phyloP scores from a whole-genome alignment of 306 rosid genomes.

The Gillenia trifoliata region DNA sequence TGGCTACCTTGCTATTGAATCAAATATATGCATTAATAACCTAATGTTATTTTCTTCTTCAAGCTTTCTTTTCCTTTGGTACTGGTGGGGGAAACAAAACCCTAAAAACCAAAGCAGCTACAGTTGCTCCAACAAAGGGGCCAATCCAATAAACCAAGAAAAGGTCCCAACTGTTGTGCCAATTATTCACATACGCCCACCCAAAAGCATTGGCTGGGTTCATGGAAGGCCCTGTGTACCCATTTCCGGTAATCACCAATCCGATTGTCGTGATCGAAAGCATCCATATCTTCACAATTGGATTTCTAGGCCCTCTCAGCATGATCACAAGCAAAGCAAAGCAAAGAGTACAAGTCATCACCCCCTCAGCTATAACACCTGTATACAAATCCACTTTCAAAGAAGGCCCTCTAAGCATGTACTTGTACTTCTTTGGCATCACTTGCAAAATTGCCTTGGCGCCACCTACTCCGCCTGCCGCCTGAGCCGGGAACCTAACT shows the following conservation, averaged over 20 bases:
- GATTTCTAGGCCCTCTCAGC: slow-evolving; percentile 46
- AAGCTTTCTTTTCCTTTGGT: slow-evolving; percentile 59
- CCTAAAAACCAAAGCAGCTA: slow-evolving; percentile 38
- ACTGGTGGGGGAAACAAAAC: slow-evolving; percentile 31
- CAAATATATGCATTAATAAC: background rate
- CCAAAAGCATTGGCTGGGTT: slow-evolving; percentile 78
- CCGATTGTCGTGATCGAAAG: slow-evolving; percentile 36
- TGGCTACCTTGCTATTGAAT: background rate
- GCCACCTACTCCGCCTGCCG: slow-evolving; percentile 40
- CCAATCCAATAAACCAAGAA: slow-evolving; percentile 62
- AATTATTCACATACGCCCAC: slow-evolving; percentile 53
- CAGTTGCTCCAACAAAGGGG: slow-evolving; percentile 46
- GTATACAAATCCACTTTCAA: slow-evolving; percentile 51
- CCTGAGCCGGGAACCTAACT: slow-evolving; percentile 42
- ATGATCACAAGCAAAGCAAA: slow-evolving; percentile 36
- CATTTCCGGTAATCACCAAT: slow-evolving; percentile 40
- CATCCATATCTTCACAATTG: slow-evolving; percentile 43
- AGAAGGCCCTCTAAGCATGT: slow-evolving; percentile 47
- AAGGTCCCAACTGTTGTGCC: slow-evolving; percentile 53
- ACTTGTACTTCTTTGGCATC: slow-evolving; percentile 30
- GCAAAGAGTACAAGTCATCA: slow-evolving; percentile 33
- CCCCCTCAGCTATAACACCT: slow-evolving; percentile 55
- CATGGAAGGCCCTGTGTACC: slow-evolving; percentile 61
- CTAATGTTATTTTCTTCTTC: background rate
- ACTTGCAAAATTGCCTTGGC: slow-evolving; percentile 31